Evolutionary conservation across 441 rosid genomes (phyloP).

Genomic region (Eruca vesicaria): DNA sequence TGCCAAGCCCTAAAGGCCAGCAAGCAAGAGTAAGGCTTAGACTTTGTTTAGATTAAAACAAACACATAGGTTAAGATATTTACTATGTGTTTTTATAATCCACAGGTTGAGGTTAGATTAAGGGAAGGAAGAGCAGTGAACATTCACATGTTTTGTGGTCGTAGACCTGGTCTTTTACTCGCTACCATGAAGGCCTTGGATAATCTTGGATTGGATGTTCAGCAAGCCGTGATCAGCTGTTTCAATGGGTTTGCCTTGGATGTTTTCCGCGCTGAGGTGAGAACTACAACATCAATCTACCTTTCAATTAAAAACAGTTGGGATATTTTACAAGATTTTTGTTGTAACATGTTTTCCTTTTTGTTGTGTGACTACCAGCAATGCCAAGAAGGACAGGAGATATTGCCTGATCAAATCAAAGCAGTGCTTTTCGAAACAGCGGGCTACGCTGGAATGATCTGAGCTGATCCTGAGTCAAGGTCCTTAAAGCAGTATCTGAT

Average conservation of each 20-base stretch:
- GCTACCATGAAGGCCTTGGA: slow-evolving; percentile 72
- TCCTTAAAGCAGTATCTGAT: slow-evolving; percentile 7
- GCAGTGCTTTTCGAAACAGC: slow-evolving; percentile 83
- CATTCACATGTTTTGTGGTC: slow-evolving; percentile 72
- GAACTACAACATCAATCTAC: background rate
- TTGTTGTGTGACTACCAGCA: slow-evolving; percentile 40
- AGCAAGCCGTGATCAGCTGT: slow-evolving; percentile 73
- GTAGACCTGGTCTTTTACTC: slow-evolving; percentile 65
- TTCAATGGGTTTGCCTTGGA: slow-evolving; percentile 71
- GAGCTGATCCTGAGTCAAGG: slow-evolving; percentile 19
- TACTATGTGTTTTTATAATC: background rate
- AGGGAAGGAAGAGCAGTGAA: slow-evolving; percentile 77
- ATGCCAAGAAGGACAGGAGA: slow-evolving; percentile 67
- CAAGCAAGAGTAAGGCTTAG: slow-evolving; percentile 48
- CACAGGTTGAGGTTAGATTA: slow-evolving; percentile 64
- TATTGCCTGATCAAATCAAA: slow-evolving; percentile 71
- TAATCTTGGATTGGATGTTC: slow-evolving; percentile 71
- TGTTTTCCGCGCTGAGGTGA: slow-evolving; percentile 76
- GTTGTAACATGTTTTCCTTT: background rate
- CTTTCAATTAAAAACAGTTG: background rate
- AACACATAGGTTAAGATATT: background rate
- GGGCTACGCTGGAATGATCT: slow-evolving; percentile 61
- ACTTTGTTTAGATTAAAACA: too few species aligned
- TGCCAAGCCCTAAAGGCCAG: slow-evolving; percentile 56
- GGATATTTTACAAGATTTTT: background rate